Percentiles rank a stretch among this genome's conserved stretches.
These are phyloP conservation scores for Zanthoxylum bungeanum DNA, from an alignment of 345 rosid species.

Conservation along the genomic window DNA sequence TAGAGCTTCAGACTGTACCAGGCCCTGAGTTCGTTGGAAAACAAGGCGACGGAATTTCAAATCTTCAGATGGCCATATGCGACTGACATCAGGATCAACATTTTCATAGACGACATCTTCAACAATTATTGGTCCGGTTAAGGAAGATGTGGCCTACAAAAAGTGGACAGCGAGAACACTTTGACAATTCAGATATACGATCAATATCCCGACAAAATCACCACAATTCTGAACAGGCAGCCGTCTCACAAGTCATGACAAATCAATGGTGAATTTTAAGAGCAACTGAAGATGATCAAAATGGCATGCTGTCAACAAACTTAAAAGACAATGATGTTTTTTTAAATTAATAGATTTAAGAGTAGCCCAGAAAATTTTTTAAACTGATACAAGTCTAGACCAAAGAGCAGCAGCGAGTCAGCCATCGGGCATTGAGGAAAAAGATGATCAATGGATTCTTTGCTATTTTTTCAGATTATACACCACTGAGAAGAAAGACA, in stretches of 20 bases:
- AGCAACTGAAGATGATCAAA: background rate
- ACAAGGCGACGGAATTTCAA: slow-evolving; percentile 81
- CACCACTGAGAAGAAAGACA: too few species aligned
- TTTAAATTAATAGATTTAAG: too few species aligned
- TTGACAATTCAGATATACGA: background rate
- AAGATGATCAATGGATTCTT: too few species aligned
- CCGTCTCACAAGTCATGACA: background rate
- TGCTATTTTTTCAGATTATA: too few species aligned
- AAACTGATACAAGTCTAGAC: too few species aligned
- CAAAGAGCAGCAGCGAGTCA: too few species aligned
- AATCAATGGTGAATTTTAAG: background rate
- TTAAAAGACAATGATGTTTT: background rate
- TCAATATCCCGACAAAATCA: background rate
- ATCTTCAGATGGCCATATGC: slow-evolving; percentile 38
- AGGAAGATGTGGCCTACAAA: slow-evolving; percentile 63
- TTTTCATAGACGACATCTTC: slow-evolving; percentile 86
- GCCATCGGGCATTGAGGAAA: too few species aligned
- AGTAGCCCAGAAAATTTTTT: too few species aligned
- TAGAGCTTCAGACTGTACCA: slow-evolving; percentile 96
- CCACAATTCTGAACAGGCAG: too few species aligned
- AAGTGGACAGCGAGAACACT: slow-evolving; percentile 2
- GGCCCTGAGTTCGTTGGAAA: slow-evolving; percentile 67
- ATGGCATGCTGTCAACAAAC: background rate
- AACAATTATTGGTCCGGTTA: slow-evolving; percentile 63
- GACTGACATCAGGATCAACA: slow-evolving; percentile 38